These are phyloP conservation scores for Exutisphaerella laricina DNA, from an alignment of 2,329 filamentous ascomycete species.

Conservation along the genomic window DNA sequence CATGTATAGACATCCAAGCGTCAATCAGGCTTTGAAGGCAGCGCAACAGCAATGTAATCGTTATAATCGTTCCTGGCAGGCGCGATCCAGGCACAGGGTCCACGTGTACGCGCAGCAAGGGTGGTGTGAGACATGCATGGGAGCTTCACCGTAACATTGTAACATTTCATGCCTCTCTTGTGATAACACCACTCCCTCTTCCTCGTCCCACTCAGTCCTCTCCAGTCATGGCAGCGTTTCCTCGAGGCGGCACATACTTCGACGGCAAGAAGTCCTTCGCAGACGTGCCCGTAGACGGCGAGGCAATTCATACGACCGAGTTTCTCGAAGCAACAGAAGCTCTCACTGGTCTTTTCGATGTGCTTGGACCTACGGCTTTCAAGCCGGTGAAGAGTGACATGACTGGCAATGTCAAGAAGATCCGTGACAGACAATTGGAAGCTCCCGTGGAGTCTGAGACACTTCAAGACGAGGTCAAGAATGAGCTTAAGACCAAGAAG, in stretches of 20 bases:
- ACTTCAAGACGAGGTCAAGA: conserved; percentile 76
- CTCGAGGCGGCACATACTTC: conserved; percentile 76
- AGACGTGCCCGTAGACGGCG: conserved; percentile 74
- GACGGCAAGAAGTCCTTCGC: conserved; percentile 77
- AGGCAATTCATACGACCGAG: conserved; percentile 73
- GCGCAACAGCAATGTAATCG: no score
- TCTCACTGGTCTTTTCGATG: conserved; percentile 74
- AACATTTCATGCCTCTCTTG: not conserved
- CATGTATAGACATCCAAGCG: no score
- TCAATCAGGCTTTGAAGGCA: no score
- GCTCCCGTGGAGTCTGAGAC: conserved; percentile 74
- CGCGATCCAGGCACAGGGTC: no score
- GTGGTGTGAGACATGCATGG: no score
- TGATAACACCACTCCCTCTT: not conserved
- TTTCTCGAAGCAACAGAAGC: conserved; percentile 91
- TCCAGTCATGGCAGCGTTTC: conserved; percentile 22
- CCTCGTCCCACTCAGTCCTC: no score
- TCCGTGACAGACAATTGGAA: conserved; percentile 73
- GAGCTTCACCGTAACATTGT: conserved; percentile 6
- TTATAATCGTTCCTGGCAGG: no score
- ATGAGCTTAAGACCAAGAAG: conserved; percentile 86
- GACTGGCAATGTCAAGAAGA: conserved; percentile 91
- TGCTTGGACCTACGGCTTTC: conserved; percentile 68
- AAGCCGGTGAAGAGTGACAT: conserved; percentile 88
- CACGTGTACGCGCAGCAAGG: not conserved